Base-by-base conservation (phyloP, 2,329 filamentous ascomycete species). In the Juglanconis sp. region DNA sequence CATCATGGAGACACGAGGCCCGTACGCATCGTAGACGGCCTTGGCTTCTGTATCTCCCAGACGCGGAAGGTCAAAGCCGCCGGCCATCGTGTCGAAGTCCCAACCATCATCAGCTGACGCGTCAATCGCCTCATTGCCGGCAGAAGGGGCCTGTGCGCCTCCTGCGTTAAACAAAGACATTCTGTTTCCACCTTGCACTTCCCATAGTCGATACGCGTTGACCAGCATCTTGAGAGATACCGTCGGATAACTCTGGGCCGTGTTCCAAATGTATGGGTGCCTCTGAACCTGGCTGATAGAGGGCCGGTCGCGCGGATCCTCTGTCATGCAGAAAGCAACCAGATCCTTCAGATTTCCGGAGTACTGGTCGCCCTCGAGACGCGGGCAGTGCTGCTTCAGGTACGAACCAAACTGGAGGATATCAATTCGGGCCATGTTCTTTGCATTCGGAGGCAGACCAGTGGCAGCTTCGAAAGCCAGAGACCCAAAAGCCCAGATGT, bases 401-500 rank as follows among this genome's bases (percentile, higher is more conserved):
- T 85, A 81, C 53, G 76, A 81, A 38, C 83, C 83, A 50, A 84
- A 79, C 65, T 82, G 78, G 9, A 79, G 75, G 42, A 81, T 72
- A 49, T 80, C 77, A 65, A 78, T 79, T 13, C 58, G 59, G 40
- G 61, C 53, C 65, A 78, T 83, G 55, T 84, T 79, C 47, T 77
- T 78, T 47, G 84, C 86, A 66, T 90, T 89, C 0, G 91, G 91
- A 3, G 90, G 90, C 35, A 87, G 76, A 1, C 91, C 91, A 5
- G 88, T 91, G 1, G 91, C 90, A 73, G 94, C 90, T 72, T 95
- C 91, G 68, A 86, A 92, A 2, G 92, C 81, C 71, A 92, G 89
- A 63, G 90, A 89, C 2, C 91, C 91, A 70, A 91, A 92, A 2
- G 91, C 90, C 91, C 91, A 95, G 56, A 93, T 92, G 67, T 95